Conservation (phyloP, 805 yeast genomes). For the Yamadazyma kitorensis region DNA sequence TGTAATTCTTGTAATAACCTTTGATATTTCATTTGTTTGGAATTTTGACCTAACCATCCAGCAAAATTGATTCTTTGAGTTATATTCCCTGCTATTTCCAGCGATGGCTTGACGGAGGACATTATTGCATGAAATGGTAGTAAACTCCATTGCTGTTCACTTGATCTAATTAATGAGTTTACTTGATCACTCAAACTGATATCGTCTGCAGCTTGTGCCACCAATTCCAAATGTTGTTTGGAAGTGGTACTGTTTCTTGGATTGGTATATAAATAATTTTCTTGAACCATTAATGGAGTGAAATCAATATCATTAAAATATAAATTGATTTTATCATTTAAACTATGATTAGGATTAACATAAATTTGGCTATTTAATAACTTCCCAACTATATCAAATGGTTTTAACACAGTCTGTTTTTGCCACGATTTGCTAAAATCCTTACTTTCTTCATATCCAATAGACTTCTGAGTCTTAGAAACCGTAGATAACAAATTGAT, state of each 20-base stretch:
- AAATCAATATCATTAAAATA: constrained; percentile 94
- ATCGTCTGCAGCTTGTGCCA: constrained; percentile 79
- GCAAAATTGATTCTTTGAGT: constrained; percentile 75
- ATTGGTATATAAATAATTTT: constrained; percentile 71
- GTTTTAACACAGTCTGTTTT: constrained; percentile 85
- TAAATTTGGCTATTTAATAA: constrained; percentile 60
- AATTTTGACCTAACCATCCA: constrained; percentile 85
- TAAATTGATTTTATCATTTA: constrained; percentile 81
- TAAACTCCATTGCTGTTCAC: constrained; percentile 92
- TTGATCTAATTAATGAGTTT: constrained; percentile 77
- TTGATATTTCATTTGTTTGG: constrained; percentile 73
- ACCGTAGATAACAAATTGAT: constrained; percentile 86
- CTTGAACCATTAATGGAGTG: constrained; percentile 94
- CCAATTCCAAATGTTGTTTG: constrained; percentile 55
- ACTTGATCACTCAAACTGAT: constrained; percentile 84
- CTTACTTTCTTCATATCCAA: constrained; percentile 63
- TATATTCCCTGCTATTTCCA: constrained; percentile 68
- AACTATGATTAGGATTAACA: constrained; percentile 48
- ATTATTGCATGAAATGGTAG: constrained; percentile 87
- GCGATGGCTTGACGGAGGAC: constrained; percentile 81
- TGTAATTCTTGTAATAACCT: constrained; percentile 84
- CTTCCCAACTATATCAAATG: constrained; percentile 82
- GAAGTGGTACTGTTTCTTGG: constrained; percentile 49
- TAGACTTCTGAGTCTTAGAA: constrained; percentile 63
- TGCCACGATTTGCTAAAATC: constrained; percentile 73